These are phyloP conservation scores for Penicillium waksmanii DNA, from an alignment of 495 filamentous ascomycete species.

Conservation along the genomic window DNA sequence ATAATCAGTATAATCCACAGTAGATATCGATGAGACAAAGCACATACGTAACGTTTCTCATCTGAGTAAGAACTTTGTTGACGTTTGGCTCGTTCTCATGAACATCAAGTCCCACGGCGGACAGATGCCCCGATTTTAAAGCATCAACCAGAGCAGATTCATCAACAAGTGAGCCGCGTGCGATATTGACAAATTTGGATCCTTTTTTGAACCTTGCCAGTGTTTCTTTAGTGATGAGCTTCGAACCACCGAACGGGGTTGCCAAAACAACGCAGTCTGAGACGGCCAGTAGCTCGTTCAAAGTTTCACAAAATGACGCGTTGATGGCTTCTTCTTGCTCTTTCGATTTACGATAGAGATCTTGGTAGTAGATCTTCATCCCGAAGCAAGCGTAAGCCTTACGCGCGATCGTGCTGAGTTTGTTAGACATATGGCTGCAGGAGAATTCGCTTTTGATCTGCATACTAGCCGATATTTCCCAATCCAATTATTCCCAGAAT, in stretches of 20 bases:
- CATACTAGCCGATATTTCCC: conserved; percentile 24
- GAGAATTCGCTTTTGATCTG: not conserved
- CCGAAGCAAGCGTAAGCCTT: conserved; percentile 23
- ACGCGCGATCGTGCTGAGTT: conserved; percentile 14
- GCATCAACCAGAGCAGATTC: conserved; percentile 16
- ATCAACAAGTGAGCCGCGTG: conserved; percentile 16
- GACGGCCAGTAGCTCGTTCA: conserved; percentile 14
- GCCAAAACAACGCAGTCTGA: conserved; percentile 19
- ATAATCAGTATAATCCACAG: not conserved
- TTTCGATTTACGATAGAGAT: conserved; percentile 15
- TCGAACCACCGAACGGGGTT: conserved; percentile 20
- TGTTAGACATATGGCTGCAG: not conserved
- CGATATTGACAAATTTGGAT: conserved; percentile 19
- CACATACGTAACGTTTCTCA: conserved; percentile 21
- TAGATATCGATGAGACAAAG: not conserved
- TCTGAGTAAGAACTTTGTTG: conserved; percentile 11
- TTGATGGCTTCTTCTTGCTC: conserved; percentile 18
- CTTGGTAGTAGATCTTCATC: conserved; percentile 24
- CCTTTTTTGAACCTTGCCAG: conserved; percentile 21
- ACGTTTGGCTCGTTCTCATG: conserved; percentile 20
- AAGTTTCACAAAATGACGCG: conserved; percentile 13
- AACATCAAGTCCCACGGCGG: conserved; percentile 17
- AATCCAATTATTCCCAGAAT: conserved; percentile 17
- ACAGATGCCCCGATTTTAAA: conserved; percentile 18
- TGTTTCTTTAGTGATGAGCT: conserved; percentile 19